A percentile compares a stretch with the other conserved stretches of the same genome.
These are phyloP conservation scores for Ascoidea tarda DNA, from an alignment of 805 yeast species.

Conservation along the genomic window DNA sequence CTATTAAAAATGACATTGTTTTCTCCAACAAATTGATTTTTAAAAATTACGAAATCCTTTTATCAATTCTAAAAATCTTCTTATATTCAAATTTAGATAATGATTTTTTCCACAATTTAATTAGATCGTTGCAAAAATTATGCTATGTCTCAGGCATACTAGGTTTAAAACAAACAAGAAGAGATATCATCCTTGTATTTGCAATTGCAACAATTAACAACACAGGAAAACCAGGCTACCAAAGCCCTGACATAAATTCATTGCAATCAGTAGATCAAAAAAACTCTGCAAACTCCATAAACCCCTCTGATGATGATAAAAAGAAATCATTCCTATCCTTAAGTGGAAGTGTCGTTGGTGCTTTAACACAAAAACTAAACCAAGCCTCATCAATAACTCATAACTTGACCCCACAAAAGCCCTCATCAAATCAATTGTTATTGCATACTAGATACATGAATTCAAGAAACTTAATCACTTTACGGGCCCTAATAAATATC, in stretches of 20 bases:
- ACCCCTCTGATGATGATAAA: not conserved
- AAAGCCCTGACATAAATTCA: not conserved
- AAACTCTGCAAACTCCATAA: not conserved
- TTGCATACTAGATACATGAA: slow-evolving; percentile 33
- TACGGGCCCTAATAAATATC: slow-evolving; percentile 65
- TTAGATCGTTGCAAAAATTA: slow-evolving; percentile 65
- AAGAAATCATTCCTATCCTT: slow-evolving; percentile 23
- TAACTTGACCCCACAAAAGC: not conserved
- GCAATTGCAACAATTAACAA: slow-evolving; percentile 30
- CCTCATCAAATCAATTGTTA: slow-evolving; percentile 5
- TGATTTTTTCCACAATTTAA: slow-evolving; percentile 50
- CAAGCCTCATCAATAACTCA: not conserved
- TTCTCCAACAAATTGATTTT: slow-evolving; percentile 15
- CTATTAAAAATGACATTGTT: slow-evolving; percentile 3
- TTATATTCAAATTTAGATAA: slow-evolving; percentile 56
- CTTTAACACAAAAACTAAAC: slow-evolving; percentile 11
- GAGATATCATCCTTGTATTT: slow-evolving; percentile 36
- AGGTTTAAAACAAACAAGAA: slow-evolving; percentile 40
- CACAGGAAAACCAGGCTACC: slow-evolving; percentile 12
- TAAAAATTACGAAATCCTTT: slow-evolving; percentile 24
- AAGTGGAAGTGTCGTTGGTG: slow-evolving; percentile 38
- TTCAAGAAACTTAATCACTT: slow-evolving; percentile 58
- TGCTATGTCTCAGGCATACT: slow-evolving; percentile 75
- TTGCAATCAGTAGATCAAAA: not conserved
- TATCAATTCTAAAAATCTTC: slow-evolving; percentile 32